phyloP scores from a whole-genome alignment of 1,284 basidiomycete genomes.

The Gymnopus androsaceus region DNA sequence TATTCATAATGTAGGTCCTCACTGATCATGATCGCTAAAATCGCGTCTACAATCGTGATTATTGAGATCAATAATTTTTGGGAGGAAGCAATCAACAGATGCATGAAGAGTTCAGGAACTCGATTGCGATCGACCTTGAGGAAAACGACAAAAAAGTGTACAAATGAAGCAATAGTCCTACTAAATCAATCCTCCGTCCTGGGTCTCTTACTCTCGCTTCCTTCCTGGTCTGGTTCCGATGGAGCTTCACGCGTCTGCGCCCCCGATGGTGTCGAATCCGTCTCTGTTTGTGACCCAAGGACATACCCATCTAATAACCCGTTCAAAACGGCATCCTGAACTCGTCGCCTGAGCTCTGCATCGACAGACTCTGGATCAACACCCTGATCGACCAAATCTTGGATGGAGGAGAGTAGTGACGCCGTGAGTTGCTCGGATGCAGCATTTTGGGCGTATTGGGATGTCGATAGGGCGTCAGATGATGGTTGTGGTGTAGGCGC shows the following conservation, averaged over 20 bases:
- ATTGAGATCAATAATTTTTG: neutral
- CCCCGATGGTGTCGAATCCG: neutral
- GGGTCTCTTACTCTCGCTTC: constrained; percentile 7
- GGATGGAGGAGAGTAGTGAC: constrained; percentile 64
- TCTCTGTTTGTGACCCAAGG: constrained; percentile 30
- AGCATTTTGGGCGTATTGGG: constrained; percentile 68
- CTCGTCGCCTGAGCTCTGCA: constrained; percentile 56
- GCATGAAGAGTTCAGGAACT: neutral
- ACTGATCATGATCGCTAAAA: too few species aligned
- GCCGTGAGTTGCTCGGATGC: constrained; percentile 72
- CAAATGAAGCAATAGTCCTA: neutral
- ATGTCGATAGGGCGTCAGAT: constrained; percentile 42
- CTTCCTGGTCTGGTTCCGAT: neutral
- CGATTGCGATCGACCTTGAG: neutral
- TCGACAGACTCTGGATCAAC: constrained; percentile 65
- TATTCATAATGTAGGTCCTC: too few species aligned
- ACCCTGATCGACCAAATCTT: constrained; percentile 65
- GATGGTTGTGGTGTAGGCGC: constrained; percentile 31
- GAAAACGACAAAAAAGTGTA: neutral
- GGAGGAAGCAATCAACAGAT: neutral
- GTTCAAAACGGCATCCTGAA: constrained; percentile 61
- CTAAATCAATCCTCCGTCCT: constrained; percentile 8
- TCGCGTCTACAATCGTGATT: too few species aligned
- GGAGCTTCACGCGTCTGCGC: constrained; percentile 5
- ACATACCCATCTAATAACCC: constrained; percentile 61